A percentile compares a stretch with the other conserved stretches of the same genome.
Evolutionary conservation across 192 early-diverging fungal genomes (phyloP).

Genomic region (Phycomyces blakesleeanus): DNA sequence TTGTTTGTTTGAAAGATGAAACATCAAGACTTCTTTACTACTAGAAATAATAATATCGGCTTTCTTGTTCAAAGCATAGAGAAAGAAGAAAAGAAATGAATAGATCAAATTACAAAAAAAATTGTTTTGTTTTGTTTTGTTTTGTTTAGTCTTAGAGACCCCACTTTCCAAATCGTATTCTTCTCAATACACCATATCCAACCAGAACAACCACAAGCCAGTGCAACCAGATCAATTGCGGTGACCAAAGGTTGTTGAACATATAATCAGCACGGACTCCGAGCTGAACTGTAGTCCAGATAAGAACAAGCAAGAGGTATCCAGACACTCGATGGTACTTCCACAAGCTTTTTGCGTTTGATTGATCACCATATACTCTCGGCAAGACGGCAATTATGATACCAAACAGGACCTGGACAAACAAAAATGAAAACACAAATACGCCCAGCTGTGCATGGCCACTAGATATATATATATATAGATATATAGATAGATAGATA

Average conservation of each 20-base stretch:
- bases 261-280: slow-evolving; percentile 35
- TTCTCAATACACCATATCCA: background rate
- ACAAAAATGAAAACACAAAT: slow-evolving; percentile 22
- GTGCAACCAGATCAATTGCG: slow-evolving; percentile 23
- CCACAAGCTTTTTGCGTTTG: slow-evolving; percentile 29
- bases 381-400: slow-evolving; percentile 27
- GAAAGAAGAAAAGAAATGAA: no score
- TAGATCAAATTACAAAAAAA: no score
- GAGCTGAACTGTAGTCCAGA: slow-evolving; percentile 35
- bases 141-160: no score
- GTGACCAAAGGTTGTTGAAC: slow-evolving; percentile 14
- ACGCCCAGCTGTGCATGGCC: slow-evolving; percentile 34
- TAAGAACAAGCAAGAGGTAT: slow-evolving; percentile 27
- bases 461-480: background rate
- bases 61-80: no score
- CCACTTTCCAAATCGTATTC: slow-evolving; percentile 21
- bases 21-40: no score
- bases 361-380: slow-evolving; percentile 21
- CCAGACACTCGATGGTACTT: slow-evolving; percentile 40
- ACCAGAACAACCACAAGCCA: slow-evolving; percentile 16
- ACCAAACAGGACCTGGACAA: slow-evolving; percentile 35
- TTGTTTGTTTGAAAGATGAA: background rate
- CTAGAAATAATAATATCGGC: no score
- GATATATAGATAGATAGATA: background rate
- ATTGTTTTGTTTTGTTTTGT: no score